Percentiles rank a stretch among this genome's conserved stretches.
phyloP scores from a whole-genome alignment of 352 stramenopile genomes.

The Globisporangium abappressorium region DNA sequence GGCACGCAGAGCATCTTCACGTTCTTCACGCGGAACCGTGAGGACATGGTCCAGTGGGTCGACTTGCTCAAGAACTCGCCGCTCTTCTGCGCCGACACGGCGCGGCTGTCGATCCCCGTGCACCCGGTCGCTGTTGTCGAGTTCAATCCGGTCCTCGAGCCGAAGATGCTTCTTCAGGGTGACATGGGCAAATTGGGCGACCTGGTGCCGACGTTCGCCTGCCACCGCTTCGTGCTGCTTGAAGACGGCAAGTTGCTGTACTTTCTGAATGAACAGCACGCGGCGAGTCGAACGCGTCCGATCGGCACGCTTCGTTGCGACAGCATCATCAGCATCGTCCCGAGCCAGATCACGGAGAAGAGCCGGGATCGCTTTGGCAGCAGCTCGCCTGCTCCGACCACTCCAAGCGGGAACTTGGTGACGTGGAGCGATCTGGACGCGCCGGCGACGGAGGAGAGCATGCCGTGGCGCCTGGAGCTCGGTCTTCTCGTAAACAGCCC shows the following conservation, averaged over 20 bases:
- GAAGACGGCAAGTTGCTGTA: conserved; percentile 84
- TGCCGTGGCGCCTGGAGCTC: conserved; percentile 76
- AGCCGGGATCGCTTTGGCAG: conserved; percentile 41
- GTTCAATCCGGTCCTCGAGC: conserved; percentile 63
- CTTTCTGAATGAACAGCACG: conserved; percentile 55
- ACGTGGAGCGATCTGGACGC: conserved; percentile 17
- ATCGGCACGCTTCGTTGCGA: conserved; percentile 81
- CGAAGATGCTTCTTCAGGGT: conserved; percentile 65
- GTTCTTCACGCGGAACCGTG: conserved; percentile 75
- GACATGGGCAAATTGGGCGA: conserved; percentile 78
- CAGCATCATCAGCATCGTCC: conserved; percentile 76
- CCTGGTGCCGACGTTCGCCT: conserved; percentile 60
- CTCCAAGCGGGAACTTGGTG: conserved; percentile 10
- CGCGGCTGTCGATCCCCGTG: conserved; percentile 73
- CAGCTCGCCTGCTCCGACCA: conserved; percentile 32
- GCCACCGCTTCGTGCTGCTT: conserved; percentile 70
- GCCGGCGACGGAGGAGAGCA: conserved; percentile 45
- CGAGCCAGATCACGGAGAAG: conserved; percentile 57
- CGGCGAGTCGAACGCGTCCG: conserved; percentile 54
- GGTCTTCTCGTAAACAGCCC: conserved; percentile 56
- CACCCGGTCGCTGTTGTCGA: conserved; percentile 77
- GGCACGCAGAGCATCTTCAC: conserved; percentile 81
- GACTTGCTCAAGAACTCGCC: conserved; percentile 87
- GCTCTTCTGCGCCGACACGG: conserved; percentile 55
- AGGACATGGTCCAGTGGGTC: conserved; percentile 84